phyloP scores from a whole-genome alignment of 495 filamentous ascomycete genomes.

The Penicillium pancosmium region DNA sequence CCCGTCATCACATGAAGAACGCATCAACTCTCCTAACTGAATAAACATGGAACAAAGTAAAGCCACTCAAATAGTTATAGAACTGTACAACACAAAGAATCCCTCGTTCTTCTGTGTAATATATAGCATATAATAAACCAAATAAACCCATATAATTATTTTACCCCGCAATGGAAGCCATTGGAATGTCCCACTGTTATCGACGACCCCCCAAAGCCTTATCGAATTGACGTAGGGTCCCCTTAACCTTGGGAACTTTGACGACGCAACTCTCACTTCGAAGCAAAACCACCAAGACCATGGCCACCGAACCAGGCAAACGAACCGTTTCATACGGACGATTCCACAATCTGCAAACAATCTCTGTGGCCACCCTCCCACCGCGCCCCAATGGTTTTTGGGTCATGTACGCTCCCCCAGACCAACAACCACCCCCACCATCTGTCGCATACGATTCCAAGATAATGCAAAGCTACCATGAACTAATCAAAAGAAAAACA shows the following conservation, averaged over 20 bases:
- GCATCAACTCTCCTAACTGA: too few relatives aligned
- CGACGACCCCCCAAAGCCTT: constrained; percentile 18
- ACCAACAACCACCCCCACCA: neutral
- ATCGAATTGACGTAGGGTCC: constrained; percentile 4
- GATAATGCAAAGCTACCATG: neutral
- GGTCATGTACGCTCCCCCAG: constrained; percentile 44
- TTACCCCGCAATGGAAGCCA: neutral
- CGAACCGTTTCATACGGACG: constrained; percentile 36
- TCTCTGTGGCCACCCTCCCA: constrained; percentile 31
- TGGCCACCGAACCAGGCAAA: constrained; percentile 8
- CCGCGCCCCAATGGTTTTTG: constrained; percentile 39
- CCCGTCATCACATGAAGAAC: too few relatives aligned
- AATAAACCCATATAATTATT: neutral
- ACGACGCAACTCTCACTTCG: neutral
- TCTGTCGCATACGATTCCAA: neutral
- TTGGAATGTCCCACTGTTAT: constrained; percentile 6
- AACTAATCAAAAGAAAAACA: constrained; percentile 20
- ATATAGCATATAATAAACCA: too few relatives aligned
- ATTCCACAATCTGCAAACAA: constrained; percentile 35
- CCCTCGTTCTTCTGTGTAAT: too few relatives aligned
- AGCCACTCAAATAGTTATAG: too few relatives aligned
- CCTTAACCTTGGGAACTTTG: too few relatives aligned
- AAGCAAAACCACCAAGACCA: neutral
- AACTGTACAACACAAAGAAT: too few relatives aligned
- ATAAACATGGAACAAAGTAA: too few relatives aligned